Percentiles rank a stretch among this genome's conserved stretches.
Conservation (phyloP, 2,329 filamentous ascomycete species). For the Ophiosphaerella herpotricha region DNA sequence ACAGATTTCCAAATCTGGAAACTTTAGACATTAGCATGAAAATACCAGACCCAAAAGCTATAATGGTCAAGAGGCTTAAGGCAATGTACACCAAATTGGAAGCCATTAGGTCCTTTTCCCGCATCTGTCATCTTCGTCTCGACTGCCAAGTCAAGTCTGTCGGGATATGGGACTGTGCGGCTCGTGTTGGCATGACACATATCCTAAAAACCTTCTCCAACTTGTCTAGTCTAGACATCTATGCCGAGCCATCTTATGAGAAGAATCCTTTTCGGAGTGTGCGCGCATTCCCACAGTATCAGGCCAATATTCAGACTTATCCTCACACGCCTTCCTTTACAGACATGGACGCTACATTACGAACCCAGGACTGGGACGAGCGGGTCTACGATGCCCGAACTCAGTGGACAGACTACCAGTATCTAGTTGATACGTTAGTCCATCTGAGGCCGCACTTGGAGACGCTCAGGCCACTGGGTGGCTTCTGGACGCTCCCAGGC, state of each 20-base stretch:
- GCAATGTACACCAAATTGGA: background rate
- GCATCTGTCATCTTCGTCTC: slow-evolving; percentile 14
- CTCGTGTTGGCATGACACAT: slow-evolving; percentile 6
- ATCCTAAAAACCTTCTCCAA: slow-evolving; percentile 5
- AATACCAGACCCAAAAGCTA: background rate
- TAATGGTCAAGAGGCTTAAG: background rate
- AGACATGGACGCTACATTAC: background rate
- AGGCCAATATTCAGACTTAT: slow-evolving; percentile 19
- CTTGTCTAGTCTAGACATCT: slow-evolving; percentile 10
- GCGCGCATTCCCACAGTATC: slow-evolving; percentile 15
- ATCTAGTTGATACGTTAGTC: slow-evolving; percentile 8
- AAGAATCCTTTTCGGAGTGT: slow-evolving; percentile 20
- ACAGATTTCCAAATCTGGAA: slow-evolving; percentile 1
- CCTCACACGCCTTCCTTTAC: background rate
- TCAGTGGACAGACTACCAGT: slow-evolving; percentile 19
- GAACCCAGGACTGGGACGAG: slow-evolving; percentile 6
- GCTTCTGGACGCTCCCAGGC: slow-evolving; percentile 21
- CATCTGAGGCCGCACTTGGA: slow-evolving; percentile 11
- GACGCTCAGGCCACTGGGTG: slow-evolving; percentile 13
- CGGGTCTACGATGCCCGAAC: slow-evolving; percentile 18
- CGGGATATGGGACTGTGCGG: slow-evolving; percentile 7
- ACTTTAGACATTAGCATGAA: slow-evolving; percentile 9
- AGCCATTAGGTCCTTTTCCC: background rate
- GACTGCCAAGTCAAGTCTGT: slow-evolving; percentile 16
- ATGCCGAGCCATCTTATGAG: slow-evolving; percentile 11